Base-by-base conservation (phyloP, 1,284 basidiomycete genomes). In the Ustilago hordei region DNA sequence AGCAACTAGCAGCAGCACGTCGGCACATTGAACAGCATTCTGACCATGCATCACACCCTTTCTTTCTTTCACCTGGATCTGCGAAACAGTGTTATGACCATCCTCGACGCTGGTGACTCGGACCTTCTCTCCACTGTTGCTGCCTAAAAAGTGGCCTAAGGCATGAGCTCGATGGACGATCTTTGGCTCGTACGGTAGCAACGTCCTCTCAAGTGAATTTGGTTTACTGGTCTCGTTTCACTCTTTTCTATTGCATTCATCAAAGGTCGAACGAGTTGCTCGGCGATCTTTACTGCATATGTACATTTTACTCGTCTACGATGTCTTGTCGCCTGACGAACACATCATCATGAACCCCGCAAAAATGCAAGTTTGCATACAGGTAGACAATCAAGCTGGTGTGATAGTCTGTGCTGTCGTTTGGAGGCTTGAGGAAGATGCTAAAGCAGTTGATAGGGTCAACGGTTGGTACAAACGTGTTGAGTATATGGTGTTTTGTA, bases 21-120 rank as follows among this genome's bases (percentile, higher is more conserved):
- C 23, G 23, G 23, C 17, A 7, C 31, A 56, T 12, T 15, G 43
- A 59, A 47, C 47, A 53, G 38, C 39, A 28, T 35, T 28, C 61
- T 70, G 36, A 62, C 66, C 34, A 34, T n/a, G 5, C 9, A 28
- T 48, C 19, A n/a, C 35, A 19, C 50, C 8, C 11, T 11, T 60
- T 41, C 13, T 17, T 12, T 17, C 43, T 19, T 45, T 19, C 8
- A 15, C 19, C 43, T 43, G 13, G 17, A n/a, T 19, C 17, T 6
- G 3, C 3, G 23, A 19, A 47, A 65, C 63, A 84, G 84, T 90
- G 94, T 98, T 87, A 96, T 98, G 94, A 95, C 95, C 84, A 91
- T 99, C 88, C 90, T 92, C 84, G 95, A 98, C 89, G 93, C 93
- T 83, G 97, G 96, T 88, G 96, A 99, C 90, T 95, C 94, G 83